Conservation (phyloP, 306 rosid species). For the Albizia julibrissin region DNA sequence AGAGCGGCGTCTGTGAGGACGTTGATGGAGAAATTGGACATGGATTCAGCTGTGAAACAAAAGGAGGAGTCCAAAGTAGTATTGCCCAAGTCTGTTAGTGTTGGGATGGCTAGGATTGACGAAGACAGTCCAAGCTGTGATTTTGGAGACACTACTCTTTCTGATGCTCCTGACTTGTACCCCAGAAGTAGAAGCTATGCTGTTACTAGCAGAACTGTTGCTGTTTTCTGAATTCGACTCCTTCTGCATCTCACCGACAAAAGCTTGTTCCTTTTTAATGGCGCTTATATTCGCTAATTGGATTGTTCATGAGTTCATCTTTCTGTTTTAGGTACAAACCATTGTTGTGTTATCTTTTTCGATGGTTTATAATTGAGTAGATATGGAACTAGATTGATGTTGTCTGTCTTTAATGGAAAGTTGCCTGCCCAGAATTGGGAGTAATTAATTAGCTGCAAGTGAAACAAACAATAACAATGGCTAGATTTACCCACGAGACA, state of each 20-base stretch:
- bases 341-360: neutral
- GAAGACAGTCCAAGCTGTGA: conserved; percentile 58
- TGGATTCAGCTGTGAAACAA: conserved; percentile 46
- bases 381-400: neutral
- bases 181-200: conserved; percentile 75
- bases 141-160: conserved; percentile 21
- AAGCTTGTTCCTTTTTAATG: neutral
- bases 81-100: conserved; percentile 65
- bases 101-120: conserved; percentile 68
- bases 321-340: neutral
- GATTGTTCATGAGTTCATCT: neutral
- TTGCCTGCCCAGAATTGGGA: neutral
- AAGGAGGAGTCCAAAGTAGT: conserved; percentile 32
- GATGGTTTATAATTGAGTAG: neutral
- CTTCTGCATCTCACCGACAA: neutral
- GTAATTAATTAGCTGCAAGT: neutral
- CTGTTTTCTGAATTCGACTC: conserved; percentile 11
- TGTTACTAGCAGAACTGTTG: conserved; percentile 37
- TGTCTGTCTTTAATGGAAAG: neutral
- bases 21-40: conserved; percentile 42
- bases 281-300: neutral
- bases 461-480: neutral
- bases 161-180: conserved; percentile 16
- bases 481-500: too few relatives aligned
- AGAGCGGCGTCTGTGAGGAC: conserved; percentile 77